Conservation (phyloP, 2,329 filamentous ascomycete species). For the Stylonectria norvegica region DNA sequence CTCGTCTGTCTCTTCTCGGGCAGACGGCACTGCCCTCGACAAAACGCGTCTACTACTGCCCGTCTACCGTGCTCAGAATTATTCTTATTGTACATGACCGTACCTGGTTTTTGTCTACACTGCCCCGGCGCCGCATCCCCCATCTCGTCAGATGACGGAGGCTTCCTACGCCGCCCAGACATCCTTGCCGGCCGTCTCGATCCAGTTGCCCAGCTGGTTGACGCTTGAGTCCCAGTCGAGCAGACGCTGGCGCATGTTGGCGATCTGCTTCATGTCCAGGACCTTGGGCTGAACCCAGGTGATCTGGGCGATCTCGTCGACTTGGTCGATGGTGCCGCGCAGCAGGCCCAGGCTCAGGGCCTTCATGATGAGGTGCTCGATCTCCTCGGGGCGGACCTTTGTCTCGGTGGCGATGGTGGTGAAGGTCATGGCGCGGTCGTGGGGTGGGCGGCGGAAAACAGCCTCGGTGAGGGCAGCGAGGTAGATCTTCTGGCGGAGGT, state of each 20-base stretch:
- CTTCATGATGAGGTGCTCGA: conserved; percentile 99
- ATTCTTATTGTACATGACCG: conserved; percentile 27
- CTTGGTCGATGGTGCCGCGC: conserved; percentile 91
- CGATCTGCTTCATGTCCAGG: conserved; percentile 91
- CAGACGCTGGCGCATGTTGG: conserved; percentile 81
- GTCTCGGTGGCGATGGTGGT: conserved; percentile 84
- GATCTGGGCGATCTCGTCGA: conserved; percentile 88
- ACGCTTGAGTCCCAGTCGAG: conserved; percentile 96
- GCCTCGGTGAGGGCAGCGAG: conserved; percentile 93
- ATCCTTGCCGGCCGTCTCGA: conserved; percentile 88
- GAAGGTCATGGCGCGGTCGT: conserved; percentile 94
- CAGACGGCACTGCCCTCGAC: too few relatives aligned
- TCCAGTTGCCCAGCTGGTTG: conserved; percentile 95
- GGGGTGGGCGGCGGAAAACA: conserved; percentile 91
- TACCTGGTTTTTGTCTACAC: conserved; percentile 16
- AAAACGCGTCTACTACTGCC: too few relatives aligned
- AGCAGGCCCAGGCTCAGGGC: conserved; percentile 90
- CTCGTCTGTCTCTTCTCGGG: too few relatives aligned
- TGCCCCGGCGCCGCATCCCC: conserved; percentile 2
- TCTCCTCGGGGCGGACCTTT: conserved; percentile 85
- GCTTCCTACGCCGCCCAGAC: conserved; percentile 77
- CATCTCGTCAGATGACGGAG: neutral
- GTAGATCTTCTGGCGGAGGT: conserved; percentile 96
- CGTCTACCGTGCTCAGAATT: too few relatives aligned
- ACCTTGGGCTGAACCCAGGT: conserved; percentile 99